Conservation (phyloP, 441 rosid genomes). For the Melastoma candidum region DNA sequence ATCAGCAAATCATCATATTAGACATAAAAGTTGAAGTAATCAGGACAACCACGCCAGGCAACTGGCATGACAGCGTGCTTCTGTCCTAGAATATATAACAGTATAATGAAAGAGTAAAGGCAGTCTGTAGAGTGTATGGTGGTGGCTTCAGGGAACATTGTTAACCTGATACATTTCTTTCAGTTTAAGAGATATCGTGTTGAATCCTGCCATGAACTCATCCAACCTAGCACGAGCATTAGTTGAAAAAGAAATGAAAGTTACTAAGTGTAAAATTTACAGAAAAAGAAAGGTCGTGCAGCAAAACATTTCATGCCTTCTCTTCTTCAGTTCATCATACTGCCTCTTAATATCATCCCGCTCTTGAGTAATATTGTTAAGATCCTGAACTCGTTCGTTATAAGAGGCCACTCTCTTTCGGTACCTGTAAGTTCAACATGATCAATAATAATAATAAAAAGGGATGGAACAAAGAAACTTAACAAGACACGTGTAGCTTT, state of each 20-base stretch:
- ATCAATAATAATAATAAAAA: slow-evolving; percentile 16
- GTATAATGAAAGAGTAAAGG: too few relatives aligned
- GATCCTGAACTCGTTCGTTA: slow-evolving; percentile 74
- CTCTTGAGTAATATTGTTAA: slow-evolving; percentile 61
- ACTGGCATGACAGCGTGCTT: too few relatives aligned
- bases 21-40: too few relatives aligned
- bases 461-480: slow-evolving; percentile 1
- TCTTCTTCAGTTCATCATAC: slow-evolving; percentile 83
- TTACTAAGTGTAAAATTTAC: slow-evolving; percentile 6
- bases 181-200: slow-evolving; percentile 80
- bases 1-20: too few relatives aligned
- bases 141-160: background rate
- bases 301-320: slow-evolving; percentile 35
- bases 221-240: slow-evolving; percentile 54
- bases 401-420: slow-evolving; percentile 64
- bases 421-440: slow-evolving; percentile 36
- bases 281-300: background rate
- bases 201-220: slow-evolving; percentile 97
- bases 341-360: slow-evolving; percentile 86
- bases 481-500: slow-evolving; percentile 16
- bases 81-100: too few relatives aligned
- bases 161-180: slow-evolving; percentile 99
- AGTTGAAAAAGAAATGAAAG: slow-evolving; percentile 12
- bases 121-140: too few relatives aligned
- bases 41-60: too few relatives aligned